Evolutionary conservation across 331 rosid genomes (phyloP).

Genomic region (Quercus tomentella): DNA sequence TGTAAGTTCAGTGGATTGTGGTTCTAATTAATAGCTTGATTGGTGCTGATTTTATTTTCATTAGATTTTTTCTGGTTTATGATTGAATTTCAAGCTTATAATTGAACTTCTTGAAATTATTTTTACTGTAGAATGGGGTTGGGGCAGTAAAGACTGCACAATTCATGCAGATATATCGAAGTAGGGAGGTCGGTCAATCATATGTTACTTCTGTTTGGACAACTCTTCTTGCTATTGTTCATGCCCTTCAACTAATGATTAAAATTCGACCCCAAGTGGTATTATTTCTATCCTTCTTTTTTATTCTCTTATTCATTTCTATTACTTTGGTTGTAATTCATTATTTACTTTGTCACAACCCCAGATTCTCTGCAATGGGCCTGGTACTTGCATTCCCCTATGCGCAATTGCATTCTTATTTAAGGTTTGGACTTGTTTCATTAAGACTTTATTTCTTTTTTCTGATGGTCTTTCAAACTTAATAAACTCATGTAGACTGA

Average conservation of each 20-base stretch:
- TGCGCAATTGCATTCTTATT: conserved; percentile 81
- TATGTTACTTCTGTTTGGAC: conserved; percentile 89
- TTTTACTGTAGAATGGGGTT: conserved; percentile 47
- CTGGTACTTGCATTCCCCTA: conserved; percentile 92
- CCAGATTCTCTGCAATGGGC: conserved; percentile 96
- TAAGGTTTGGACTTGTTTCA: conserved; percentile 49
- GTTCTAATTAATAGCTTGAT: neutral
- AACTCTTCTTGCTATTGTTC: conserved; percentile 59
- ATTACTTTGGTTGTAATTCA: neutral
- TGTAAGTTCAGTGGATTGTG: neutral
- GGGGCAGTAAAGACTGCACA: conserved; percentile 33
- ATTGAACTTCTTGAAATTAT: conserved; percentile 2
- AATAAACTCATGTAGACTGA: neutral
- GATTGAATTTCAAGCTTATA: conserved; percentile 1
- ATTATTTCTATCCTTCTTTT: conserved; percentile 15
- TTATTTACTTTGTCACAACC: conserved; percentile 1
- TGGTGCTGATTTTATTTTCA: conserved; percentile 12
- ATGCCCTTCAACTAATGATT: conserved; percentile 78
- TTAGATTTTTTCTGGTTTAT: conserved; percentile 5
- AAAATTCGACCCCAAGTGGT: conserved; percentile 96
- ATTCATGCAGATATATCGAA: conserved; percentile 84
- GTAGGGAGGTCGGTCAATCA: conserved; percentile 98
- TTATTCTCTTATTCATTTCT: neutral
- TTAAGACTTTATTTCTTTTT: neutral
- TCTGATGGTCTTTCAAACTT: too few relatives aligned